Evolutionary conservation across 495 filamentous ascomycete genomes (phyloP), one percentile per base, ranked within the genome.

Genomic region (Viridothelium virens): DNA sequence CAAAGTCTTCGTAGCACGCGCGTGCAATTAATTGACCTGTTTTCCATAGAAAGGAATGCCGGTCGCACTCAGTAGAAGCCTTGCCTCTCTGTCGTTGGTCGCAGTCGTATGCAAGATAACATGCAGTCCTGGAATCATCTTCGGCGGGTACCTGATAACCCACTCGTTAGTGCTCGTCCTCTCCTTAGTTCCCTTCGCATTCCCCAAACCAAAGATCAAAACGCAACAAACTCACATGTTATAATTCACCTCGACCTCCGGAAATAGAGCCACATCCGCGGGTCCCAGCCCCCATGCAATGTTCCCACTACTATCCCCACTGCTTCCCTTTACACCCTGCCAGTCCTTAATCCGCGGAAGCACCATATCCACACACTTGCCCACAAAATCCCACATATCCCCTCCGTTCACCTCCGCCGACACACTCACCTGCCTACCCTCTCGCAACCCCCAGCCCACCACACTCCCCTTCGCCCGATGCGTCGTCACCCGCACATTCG

Each of bases 291-390:
- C 92, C 75, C 88, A 96, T 36, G 80, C 81, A 64, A 98, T 85
- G 76, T 98, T 96, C 64, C 94, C 94, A 66, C 85, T 87, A 70
- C 86, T 86, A 76, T 98, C 94, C 68, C 94, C 94, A 66, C 79
- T 80, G 72, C 72, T 82, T 68, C 90, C 93, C 74, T 83, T 80
- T 44, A 96, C 81, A 66, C 94, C 94, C 65, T 82, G 82, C 86
- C 91, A 98, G 66, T 98, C 94, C 81, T 97, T 98, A 71, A 97
- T 92, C 71, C 86, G 87, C 62, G 94, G 94, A 74, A 97, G 80
- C 7, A 98, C 95, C 3, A 97, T 79, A 76, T 96, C 88, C 47
- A 96, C 80, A 69, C 88, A 76, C 78, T 92, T 92, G 62, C 90
- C 85, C 48, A 98, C 70, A 76, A 97, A 97, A 74, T 95, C 85